Conservation (phyloP, 257 asterid genomes). For the Handroanthus guayacan region DNA sequence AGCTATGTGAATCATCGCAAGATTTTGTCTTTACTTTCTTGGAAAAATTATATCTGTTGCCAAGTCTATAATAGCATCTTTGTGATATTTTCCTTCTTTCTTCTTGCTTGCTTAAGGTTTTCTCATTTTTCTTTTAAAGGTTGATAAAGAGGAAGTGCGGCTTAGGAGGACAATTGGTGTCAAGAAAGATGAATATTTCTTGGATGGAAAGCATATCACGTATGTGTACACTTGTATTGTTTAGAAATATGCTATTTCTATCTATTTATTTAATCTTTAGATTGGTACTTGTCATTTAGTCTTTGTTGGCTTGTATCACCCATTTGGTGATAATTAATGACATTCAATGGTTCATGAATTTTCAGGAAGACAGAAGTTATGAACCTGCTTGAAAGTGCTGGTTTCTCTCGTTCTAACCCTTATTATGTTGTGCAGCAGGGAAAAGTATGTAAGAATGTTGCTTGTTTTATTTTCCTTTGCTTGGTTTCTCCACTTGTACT, state of each 20-base stretch:
- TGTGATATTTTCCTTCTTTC: background rate
- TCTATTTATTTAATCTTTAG: constrained; percentile 1
- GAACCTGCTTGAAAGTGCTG: constrained; percentile 99
- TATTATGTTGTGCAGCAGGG: constrained; percentile 99
- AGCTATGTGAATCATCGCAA: constrained; percentile 6
- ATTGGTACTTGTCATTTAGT: constrained; percentile 2
- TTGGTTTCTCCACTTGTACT: constrained; percentile 37
- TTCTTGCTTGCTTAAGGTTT: constrained; percentile 32
- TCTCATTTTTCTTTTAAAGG: constrained; percentile 54
- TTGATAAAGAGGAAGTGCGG: constrained; percentile 97
- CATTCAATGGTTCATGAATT: constrained; percentile 36
- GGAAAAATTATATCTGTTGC: constrained; percentile 8
- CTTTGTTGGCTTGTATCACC: constrained; percentile 19
- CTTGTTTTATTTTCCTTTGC: constrained; percentile 27
- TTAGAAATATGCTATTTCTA: constrained; percentile 11
- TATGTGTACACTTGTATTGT: constrained; percentile 46
- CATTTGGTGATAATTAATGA: constrained; percentile 29
- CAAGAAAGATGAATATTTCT: constrained; percentile 93
- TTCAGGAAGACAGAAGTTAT: constrained; percentile 97
- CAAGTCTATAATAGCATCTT: constrained; percentile 18
- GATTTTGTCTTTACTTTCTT: constrained; percentile 7
- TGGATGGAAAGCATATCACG: constrained; percentile 99
- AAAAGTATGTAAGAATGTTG: constrained; percentile 54
- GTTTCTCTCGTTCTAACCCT: constrained; percentile 99
- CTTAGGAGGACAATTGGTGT: constrained; percentile 96